Evolutionary conservation across 2,329 filamentous ascomycete species (phyloP).

Genomic region (Penicillium sp.): DNA sequence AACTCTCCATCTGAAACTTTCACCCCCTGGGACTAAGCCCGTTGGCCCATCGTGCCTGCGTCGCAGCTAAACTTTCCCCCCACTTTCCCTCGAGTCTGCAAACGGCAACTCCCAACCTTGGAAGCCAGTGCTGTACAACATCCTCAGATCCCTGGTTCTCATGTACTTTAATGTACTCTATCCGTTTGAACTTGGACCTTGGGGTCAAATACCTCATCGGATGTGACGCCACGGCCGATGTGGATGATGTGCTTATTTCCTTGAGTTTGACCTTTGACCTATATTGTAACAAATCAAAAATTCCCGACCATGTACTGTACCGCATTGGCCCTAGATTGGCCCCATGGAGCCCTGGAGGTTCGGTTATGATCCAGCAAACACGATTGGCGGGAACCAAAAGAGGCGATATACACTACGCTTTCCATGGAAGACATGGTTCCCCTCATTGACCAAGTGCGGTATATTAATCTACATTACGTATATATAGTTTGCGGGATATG

Average conservation of each 20-base stretch:
- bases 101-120: conserved; percentile 4
- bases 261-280: background rate
- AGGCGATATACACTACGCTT: background rate
- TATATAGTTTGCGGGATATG: background rate
- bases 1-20: conserved; percentile 5
- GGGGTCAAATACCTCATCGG: background rate
- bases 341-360: background rate
- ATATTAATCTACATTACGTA: background rate
- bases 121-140: conserved; percentile 3
- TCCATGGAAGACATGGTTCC: conserved; percentile 1
- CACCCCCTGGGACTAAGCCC: conserved; percentile 4
- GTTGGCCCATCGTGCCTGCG: conserved; percentile 8
- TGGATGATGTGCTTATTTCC: conserved; percentile 20
- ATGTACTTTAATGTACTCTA: conserved; percentile 13
- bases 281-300: background rate
- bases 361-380: background rate
- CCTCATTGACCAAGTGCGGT: background rate
- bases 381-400: background rate
- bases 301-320: background rate
- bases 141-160: conserved; percentile 15
- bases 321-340: background rate
- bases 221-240: conserved; percentile 16
- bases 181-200: background rate
- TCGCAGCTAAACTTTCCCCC: conserved; percentile 6
- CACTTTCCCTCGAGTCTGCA: conserved; percentile 7